Base-by-base conservation (phyloP, 1,284 basidiomycete species). In the Mycena sp. region DNA sequence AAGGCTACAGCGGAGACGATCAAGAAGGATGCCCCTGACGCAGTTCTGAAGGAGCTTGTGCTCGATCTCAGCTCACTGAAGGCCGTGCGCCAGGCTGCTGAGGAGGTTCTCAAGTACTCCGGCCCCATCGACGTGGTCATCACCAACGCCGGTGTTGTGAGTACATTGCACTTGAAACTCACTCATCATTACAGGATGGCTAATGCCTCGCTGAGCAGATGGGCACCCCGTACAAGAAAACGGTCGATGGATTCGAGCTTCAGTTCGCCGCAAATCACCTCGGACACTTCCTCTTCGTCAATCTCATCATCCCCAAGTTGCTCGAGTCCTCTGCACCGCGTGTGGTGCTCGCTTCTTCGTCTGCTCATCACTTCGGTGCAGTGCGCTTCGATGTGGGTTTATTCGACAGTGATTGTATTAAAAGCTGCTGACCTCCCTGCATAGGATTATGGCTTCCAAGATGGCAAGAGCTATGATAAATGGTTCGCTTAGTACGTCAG, bases 281-380 rank as follows among this genome's bases (percentile, higher is more conserved):
- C 57, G 57, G 57, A 19, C 57, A 58, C 25, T 58, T 10, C 48
- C 56, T 58, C 37, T 58, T 58, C 12, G 30, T 58, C 3, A 50
- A 28, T 25, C 48, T 58, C 57, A 58, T 58, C 40, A 43, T 58
- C n/a, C 57, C 57, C 38, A 58, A 58, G n/a, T 44, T 58, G 48
- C 57, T 58, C 23, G 57, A 58, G 38, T 32, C 57, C 40, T 17
- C 48, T 35, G 57, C 46, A 26, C 57, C 57, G 6, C 57, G 57
- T 28, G 57, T 58, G 40, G 57, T 58, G 29, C 57, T 58, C 32
- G 40, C 28, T 14, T 5, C 48, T 23, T 58, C 57, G 16, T 46
- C 49, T 26, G 57, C 46, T 38, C 57, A 58, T 44, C 14, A 25
- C 23, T 58, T 46, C 46, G 57, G 57, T n/a, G 38, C 48, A 16